Evolutionary conservation across 768 basidiomycete species (phyloP).

Genomic region (Daedaleopsis nitida): DNA sequence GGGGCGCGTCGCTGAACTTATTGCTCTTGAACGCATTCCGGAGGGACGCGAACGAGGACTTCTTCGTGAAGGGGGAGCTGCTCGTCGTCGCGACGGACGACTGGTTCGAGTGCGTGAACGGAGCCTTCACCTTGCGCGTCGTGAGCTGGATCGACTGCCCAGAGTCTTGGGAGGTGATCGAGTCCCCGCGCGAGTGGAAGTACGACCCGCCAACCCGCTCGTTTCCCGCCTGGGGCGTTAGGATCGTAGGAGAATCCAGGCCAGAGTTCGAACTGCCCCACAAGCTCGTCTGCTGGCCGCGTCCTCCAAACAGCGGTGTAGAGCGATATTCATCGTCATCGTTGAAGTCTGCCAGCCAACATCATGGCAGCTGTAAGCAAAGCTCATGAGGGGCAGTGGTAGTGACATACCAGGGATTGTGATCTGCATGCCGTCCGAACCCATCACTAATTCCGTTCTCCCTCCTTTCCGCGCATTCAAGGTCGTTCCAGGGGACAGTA

Average conservation of each 20-base stretch:
- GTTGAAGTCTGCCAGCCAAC: slow-evolving; percentile 61
- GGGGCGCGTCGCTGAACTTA: slow-evolving; percentile 57
- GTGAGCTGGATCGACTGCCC: slow-evolving; percentile 51
- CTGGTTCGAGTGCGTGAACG: slow-evolving; percentile 72
- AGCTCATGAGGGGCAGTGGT: not conserved
- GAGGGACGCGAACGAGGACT: slow-evolving; percentile 83
- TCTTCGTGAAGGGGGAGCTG: slow-evolving; percentile 67
- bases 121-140: slow-evolving; percentile 43
- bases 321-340: slow-evolving; percentile 69
- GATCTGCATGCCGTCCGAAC: slow-evolving; percentile 46
- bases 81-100: slow-evolving; percentile 60
- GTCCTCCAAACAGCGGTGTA: slow-evolving; percentile 73
- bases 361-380: not conserved
- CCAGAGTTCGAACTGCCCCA: slow-evolving; percentile 43
- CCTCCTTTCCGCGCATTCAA: not conserved
- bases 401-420: slow-evolving; percentile 45
- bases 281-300: slow-evolving; percentile 42
- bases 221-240: slow-evolving; percentile 49
- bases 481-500: not conserved
- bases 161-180: slow-evolving; percentile 78
- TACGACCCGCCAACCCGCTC: slow-evolving; percentile 59
- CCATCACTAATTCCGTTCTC: slow-evolving; percentile 18
- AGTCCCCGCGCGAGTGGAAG: slow-evolving; percentile 81
- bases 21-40: slow-evolving; percentile 83
- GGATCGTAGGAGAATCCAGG: slow-evolving; percentile 65